Percentiles rank a stretch among this genome's conserved stretches.
Conservation (phyloP, 768 basidiomycete species). For the Podaxis carcinomalis region DNA sequence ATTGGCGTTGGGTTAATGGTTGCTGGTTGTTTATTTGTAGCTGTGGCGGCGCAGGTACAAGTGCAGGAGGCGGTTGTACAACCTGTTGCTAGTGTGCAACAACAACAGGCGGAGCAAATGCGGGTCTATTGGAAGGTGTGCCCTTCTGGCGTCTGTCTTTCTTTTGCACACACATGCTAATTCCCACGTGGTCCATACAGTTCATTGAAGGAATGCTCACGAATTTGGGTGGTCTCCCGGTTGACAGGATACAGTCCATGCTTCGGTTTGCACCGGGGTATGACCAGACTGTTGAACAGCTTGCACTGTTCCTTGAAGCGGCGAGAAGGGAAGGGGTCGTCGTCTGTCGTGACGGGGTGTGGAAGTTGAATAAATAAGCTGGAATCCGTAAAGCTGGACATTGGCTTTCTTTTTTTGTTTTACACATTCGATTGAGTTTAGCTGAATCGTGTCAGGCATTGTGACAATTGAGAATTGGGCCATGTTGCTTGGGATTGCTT, state of each 20-base stretch:
- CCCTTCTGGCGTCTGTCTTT: background rate
- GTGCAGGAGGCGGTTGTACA: constrained; percentile 27
- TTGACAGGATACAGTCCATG: constrained; percentile 88
- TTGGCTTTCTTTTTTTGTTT: too few relatives aligned
- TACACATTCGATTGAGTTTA: too few relatives aligned
- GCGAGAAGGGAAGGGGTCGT: constrained; percentile 77
- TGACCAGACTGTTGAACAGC: constrained; percentile 74
- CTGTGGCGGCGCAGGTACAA: constrained; percentile 6
- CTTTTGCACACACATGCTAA: background rate
- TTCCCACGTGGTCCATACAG: constrained; percentile 29
- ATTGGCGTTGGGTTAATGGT: background rate
- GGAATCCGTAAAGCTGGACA: too few relatives aligned
- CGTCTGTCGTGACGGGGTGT: constrained; percentile 62
- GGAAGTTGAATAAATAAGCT: constrained; percentile 42
- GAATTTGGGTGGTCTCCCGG: constrained; percentile 70
- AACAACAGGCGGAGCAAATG: constrained; percentile 84
- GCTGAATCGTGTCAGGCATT: too few relatives aligned
- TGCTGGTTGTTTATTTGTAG: constrained; percentile 9
- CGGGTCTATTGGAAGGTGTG: constrained; percentile 79
- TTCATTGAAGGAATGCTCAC: constrained; percentile 92
- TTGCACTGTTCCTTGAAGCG: constrained; percentile 76
- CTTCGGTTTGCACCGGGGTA: constrained; percentile 81
- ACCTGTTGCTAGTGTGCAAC: constrained; percentile 53
- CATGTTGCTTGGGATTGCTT: too few relatives aligned
- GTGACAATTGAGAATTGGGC: too few relatives aligned